These are phyloP conservation scores for Rhizopogon rudus DNA, from an alignment of 768 basidiomycete genomes.

Conservation along the genomic window DNA sequence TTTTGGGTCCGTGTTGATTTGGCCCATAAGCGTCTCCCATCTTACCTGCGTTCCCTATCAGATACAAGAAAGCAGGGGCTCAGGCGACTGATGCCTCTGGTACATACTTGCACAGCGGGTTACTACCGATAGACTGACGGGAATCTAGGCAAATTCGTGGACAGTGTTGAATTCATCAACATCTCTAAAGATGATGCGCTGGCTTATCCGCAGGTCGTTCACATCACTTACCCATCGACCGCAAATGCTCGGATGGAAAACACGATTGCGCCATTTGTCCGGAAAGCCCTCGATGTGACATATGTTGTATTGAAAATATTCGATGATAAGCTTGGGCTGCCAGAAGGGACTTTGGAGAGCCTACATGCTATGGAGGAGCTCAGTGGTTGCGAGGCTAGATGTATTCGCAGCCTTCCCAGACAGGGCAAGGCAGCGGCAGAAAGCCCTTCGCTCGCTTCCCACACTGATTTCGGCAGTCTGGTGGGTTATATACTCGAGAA, in stretches of 20 bases:
- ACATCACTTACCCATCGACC: constrained; percentile 53
- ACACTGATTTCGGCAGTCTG: constrained; percentile 74
- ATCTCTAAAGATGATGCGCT: constrained; percentile 66
- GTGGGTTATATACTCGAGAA: constrained; percentile 29
- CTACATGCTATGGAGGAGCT: constrained; percentile 40
- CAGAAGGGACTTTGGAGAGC: constrained; percentile 37
- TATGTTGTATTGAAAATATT: constrained; percentile 49
- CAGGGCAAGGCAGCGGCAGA: constrained; percentile 21
- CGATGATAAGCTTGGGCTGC: constrained; percentile 51
- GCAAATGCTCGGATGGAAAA: constrained; percentile 46
- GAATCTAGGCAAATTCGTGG: constrained; percentile 14
- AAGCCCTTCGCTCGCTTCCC: constrained; percentile 51
- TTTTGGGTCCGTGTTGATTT: constrained; percentile 27
- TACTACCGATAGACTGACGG: background rate
- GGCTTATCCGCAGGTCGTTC: constrained; percentile 47
- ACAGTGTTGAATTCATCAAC: constrained; percentile 62
- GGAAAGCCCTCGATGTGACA: constrained; percentile 54
- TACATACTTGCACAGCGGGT: constrained; percentile 8
- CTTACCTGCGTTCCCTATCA: constrained; percentile 8
- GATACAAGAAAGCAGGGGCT: constrained; percentile 59
- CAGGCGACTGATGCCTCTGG: constrained; percentile 61
- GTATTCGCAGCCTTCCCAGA: constrained; percentile 45
- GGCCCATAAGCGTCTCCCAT: background rate
- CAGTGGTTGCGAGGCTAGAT: constrained; percentile 55
- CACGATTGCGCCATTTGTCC: constrained; percentile 50